These are phyloP conservation scores for Vigna mungo DNA, from an alignment of 306 rosid species.

Conservation along the genomic window DNA sequence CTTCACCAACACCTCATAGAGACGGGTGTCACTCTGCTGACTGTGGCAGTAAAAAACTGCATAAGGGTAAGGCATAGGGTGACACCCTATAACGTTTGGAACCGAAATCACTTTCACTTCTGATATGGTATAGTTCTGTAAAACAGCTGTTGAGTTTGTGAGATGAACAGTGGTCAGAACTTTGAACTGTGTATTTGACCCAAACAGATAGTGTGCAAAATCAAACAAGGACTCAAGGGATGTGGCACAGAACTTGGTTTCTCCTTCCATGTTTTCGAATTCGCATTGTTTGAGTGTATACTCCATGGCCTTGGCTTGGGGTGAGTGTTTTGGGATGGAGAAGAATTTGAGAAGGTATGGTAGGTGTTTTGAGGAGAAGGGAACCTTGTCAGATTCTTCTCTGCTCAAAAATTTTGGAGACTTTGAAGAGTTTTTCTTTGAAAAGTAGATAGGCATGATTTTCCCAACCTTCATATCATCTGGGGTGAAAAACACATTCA, in stretches of 20 bases:
- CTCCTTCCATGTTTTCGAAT: constrained; percentile 60
- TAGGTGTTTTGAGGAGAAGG: constrained; percentile 62
- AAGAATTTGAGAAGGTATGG: constrained; percentile 60
- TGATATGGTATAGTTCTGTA: constrained; percentile 73
- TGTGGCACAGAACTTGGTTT: constrained; percentile 72
- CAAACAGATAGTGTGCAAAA: constrained; percentile 50
- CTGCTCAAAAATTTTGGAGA: constrained; percentile 63
- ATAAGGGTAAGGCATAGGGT: constrained; percentile 78
- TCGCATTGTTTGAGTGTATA: constrained; percentile 67
- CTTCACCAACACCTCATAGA: constrained; percentile 58
- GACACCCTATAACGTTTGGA: constrained; percentile 69
- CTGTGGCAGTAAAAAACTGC: constrained; percentile 78
- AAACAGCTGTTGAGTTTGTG: constrained; percentile 40
- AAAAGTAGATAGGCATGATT: constrained; percentile 63
- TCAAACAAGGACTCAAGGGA: constrained; percentile 72
- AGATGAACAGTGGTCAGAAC: constrained; percentile 57
- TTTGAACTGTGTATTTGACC: constrained; percentile 49
- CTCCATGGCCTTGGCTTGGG: constrained; percentile 70
- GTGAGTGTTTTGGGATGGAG: constrained; percentile 58
- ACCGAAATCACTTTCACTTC: constrained; percentile 49
- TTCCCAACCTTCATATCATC: constrained; percentile 62
- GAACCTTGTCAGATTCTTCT: constrained; percentile 70
- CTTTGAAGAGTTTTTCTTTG: constrained; percentile 49
- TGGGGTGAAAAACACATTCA: constrained; percentile 67
- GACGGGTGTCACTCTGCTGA: constrained; percentile 53